Evolutionary conservation across 1,139 yeast genomes (phyloP).

Genomic region (Nematodospora anomalae): DNA sequence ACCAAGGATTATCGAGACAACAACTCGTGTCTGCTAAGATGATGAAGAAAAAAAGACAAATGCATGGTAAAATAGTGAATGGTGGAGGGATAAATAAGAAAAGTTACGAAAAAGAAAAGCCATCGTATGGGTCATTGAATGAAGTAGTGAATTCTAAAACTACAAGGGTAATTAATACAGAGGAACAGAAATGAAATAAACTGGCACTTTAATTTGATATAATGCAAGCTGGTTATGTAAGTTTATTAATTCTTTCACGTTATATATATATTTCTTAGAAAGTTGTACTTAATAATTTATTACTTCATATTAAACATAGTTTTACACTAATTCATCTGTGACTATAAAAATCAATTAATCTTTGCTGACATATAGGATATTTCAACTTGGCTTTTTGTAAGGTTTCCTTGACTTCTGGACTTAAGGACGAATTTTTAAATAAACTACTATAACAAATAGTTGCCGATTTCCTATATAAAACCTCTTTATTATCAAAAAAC

Average conservation of each 20-base stretch:
- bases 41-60: slow-evolving; percentile 9
- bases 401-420: slow-evolving; percentile 7
- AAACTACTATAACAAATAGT: slow-evolving; percentile 43
- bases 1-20: slow-evolving; percentile 4
- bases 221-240: not conserved
- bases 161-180: slow-evolving; percentile 9
- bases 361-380: slow-evolving; percentile 14
- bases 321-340: slow-evolving; percentile 5
- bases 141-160: slow-evolving; percentile 14
- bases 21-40: slow-evolving; percentile 9
- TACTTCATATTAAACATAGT: not conserved
- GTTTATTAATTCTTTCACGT: not conserved
- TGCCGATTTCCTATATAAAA: slow-evolving; percentile 41
- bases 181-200: slow-evolving; percentile 3
- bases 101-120: slow-evolving; percentile 1
- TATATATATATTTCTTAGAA: not conserved
- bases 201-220: not conserved
- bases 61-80: slow-evolving; percentile 5
- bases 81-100: slow-evolving; percentile 8
- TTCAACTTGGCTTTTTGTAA: slow-evolving; percentile 13
- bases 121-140: slow-evolving; percentile 8
- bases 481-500: slow-evolving; percentile 31
- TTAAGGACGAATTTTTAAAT: slow-evolving; percentile 21
- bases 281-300: not conserved
- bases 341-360: slow-evolving; percentile 14